Percentiles rank a stretch among this genome's conserved stretches.
Evolutionary conservation across 164 flowering plant genomes (phyloP).

Genomic region (Vitis cinerea): DNA sequence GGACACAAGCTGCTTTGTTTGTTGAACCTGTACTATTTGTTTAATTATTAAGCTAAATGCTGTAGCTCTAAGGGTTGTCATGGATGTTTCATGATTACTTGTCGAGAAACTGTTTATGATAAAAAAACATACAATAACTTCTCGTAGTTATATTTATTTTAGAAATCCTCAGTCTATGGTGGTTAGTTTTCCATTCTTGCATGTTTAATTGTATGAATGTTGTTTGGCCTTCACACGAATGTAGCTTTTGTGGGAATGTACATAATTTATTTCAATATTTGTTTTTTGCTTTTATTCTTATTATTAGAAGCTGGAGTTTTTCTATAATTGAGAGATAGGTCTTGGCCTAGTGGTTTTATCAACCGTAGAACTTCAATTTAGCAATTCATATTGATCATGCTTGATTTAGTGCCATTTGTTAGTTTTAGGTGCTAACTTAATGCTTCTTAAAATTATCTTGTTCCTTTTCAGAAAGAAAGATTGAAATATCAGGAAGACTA

Average conservation of each 20-base stretch:
- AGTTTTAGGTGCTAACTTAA: not conserved
- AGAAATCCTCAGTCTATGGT: too few species aligned
- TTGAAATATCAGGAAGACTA: slow-evolving; percentile 71
- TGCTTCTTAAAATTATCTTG: slow-evolving; percentile 4
- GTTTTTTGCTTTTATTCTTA: too few species aligned
- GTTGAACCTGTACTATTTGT: not conserved
- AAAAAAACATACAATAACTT: too few species aligned
- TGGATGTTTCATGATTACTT: not conserved
- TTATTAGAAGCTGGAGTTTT: too few species aligned
- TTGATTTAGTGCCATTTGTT: not conserved
- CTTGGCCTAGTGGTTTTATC: not conserved
- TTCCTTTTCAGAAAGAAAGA: slow-evolving; percentile 52
- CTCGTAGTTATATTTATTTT: too few species aligned
- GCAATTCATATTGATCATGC: not conserved
- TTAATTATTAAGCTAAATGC: not conserved
- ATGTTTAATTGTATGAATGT: too few species aligned
- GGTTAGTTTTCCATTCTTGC: too few species aligned
- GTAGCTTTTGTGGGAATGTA: too few species aligned
- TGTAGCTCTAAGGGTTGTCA: not conserved
- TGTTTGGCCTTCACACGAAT: too few species aligned
- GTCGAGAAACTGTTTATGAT: too few species aligned
- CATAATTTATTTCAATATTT: too few species aligned
- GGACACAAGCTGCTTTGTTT: not conserved
- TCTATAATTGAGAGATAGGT: not conserved
- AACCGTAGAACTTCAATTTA: not conserved